Percentiles rank a stretch among this genome's conserved stretches.
Evolutionary conservation across 768 basidiomycete species (phyloP).

Genomic region (Tylopilus rubrobrunneus): DNA sequence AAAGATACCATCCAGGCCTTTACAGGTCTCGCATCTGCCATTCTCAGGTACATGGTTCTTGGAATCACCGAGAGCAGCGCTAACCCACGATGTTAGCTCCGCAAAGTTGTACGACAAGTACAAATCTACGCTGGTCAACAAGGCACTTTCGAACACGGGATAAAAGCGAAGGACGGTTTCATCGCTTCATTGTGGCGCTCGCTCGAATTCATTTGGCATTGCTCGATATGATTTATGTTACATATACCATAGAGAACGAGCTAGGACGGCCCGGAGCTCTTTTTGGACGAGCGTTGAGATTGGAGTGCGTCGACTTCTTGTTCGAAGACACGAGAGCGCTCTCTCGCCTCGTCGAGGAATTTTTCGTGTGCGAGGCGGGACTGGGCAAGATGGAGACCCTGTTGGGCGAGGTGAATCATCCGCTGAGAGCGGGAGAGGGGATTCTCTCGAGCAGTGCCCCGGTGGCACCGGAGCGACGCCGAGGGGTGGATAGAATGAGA

Average conservation of each 20-base stretch:
- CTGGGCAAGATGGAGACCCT: conserved; percentile 68
- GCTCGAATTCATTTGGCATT: not conserved
- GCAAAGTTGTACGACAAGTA: conserved; percentile 75
- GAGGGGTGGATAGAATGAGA: not conserved
- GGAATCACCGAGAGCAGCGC: not conserved
- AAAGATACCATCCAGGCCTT: conserved; percentile 59
- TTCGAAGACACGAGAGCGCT: conserved; percentile 53
- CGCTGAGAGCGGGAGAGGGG: conserved; percentile 11
- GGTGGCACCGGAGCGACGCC: conserved; percentile 7
- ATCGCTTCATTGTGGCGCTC: not conserved
- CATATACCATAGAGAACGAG: conserved; percentile 14
- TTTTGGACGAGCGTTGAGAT: conserved; percentile 5
- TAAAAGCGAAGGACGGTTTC: conserved; percentile 10
- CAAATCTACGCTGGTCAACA: conserved; percentile 58
- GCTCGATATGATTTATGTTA: conserved; percentile 1
- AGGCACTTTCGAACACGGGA: conserved; percentile 17
- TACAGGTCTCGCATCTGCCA: conserved; percentile 64
- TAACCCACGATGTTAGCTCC: conserved; percentile 42
- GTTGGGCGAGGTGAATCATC: conserved; percentile 9
- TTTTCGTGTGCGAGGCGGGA: conserved; percentile 66
- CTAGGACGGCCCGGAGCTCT: conserved; percentile 15
- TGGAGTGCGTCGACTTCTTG: conserved; percentile 46
- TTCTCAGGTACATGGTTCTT: conserved; percentile 56
- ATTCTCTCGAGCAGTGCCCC: conserved; percentile 3
- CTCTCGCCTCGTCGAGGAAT: conserved; percentile 58